These are phyloP conservation scores for Skeletonema potamos DNA, from an alignment of 108 stramenopile genomes.

Conservation along the genomic window DNA sequence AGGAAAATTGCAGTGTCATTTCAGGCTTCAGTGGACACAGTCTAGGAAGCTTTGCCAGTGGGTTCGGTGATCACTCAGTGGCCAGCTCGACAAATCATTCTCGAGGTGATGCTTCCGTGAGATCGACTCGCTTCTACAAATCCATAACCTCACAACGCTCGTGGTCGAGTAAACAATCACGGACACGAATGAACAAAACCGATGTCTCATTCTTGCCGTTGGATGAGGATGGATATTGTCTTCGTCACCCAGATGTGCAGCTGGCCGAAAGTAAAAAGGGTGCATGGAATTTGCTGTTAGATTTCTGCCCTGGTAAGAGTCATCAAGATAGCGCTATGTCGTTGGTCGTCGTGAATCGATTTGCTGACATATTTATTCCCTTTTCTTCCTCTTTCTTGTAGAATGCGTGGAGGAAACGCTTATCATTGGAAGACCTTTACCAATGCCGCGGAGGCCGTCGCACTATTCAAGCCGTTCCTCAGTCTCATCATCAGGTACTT, in stretches of 20 bases:
- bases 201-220: conserved; percentile 22
- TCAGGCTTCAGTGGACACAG: conserved; percentile 21
- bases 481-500: neutral
- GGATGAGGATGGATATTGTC: conserved; percentile 22
- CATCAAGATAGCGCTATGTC: too few relatives aligned
- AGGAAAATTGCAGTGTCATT: neutral
- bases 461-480: neutral
- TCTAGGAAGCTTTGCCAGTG: conserved; percentile 5
- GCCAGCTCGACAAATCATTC: neutral
- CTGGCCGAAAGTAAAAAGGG: conserved; percentile 16
- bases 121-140: neutral
- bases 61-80: conserved; percentile 2
- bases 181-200: neutral
- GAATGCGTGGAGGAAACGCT: conserved; percentile 22
- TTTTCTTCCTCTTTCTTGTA: neutral
- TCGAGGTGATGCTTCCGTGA: conserved; percentile 3
- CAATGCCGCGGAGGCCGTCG: neutral
- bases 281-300: conserved; percentile 21
- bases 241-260: conserved; percentile 26
- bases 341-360: neutral
- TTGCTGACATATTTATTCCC: neutral
- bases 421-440: conserved; percentile 6
- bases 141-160: neutral
- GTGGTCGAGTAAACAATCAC: conserved; percentile 3
- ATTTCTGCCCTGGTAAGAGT: conserved; percentile 25